Evolutionary conservation across 108 stramenopile genomes (phyloP), one percentile per base, ranked within the genome.

Genomic region (Fragilaria crotonensis): DNA sequence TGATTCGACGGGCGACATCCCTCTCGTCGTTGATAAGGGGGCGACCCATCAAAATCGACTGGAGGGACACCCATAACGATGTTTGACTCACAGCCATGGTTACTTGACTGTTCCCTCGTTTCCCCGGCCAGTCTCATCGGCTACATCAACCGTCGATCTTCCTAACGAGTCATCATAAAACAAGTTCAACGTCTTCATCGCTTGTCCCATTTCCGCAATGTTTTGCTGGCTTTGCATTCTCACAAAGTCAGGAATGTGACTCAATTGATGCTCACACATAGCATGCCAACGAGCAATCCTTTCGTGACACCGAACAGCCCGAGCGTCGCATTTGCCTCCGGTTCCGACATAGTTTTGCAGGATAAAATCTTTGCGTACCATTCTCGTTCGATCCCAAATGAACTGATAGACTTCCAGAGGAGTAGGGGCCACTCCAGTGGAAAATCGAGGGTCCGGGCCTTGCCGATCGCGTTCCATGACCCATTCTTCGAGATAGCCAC

Each of bases 381-480:
- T 87, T 30, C 89, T 72, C 21, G 85, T 87, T 19, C 93, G 63
- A 73, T 95, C 86, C 90, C 90, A 95, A 52, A 95, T 80, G 48
- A 95, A 95, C 48, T 85, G 81, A 67, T 95, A 92, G 4, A 90
- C 88, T 60, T 91, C 90, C 20, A 95, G 68, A 4, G 89, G 62
- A 3, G 83, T 77, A 2, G 93, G 89, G 1, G 47, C 57, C 19
- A 69, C 65, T 3, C 59, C 58, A 45, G 66, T 36, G 19, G 83
- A 72, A 70, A 75, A 88, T 29, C 93, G 72, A 22, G 72, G 75
- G 62, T 94, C 93, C 0, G 81, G 72, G 30, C 93, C 93, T 75
- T 94, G 93, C 55, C 93, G 79, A 60, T 94, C 93, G 32, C 89
- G 75, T 45, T 57, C 84, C 93, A 94, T 94, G 17, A 94, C 85